Percentiles rank a stretch among this genome's conserved stretches.
Conservation (phyloP, 305 asterid genomes). For the Salvia sclarea region DNA sequence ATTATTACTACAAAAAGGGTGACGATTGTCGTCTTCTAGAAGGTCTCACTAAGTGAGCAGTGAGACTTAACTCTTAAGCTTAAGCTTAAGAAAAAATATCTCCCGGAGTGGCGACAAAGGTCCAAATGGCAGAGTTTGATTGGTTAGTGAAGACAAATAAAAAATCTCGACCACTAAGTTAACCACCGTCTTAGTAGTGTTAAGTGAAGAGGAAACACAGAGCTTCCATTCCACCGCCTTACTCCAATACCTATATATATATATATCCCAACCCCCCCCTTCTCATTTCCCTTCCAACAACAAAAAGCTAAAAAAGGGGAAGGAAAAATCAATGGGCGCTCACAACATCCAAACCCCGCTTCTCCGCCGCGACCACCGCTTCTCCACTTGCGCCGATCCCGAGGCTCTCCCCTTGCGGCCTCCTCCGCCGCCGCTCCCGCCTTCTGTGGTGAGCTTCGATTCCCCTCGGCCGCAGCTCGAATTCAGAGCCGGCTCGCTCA, state of each 20-base stretch:
- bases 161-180: too few species aligned
- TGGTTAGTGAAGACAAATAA: slow-evolving; percentile 18
- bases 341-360: slow-evolving; percentile 26
- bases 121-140: neutral
- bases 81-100: too few species aligned
- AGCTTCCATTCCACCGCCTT: slow-evolving; percentile 57
- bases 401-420: neutral
- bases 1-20: too few species aligned
- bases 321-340: slow-evolving; percentile 40
- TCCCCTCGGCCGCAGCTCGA: slow-evolving; percentile 30
- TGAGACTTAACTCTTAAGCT: slow-evolving; percentile 23
- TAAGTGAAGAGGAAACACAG: neutral
- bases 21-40: too few species aligned
- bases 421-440: neutral
- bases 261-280: neutral
- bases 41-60: too few species aligned
- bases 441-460: slow-evolving; percentile 25
- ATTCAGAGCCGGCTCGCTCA: slow-evolving; percentile 12
- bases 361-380: neutral
- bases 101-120: too few species aligned
- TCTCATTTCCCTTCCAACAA: neutral
- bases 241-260: slow-evolving; percentile 41
- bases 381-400: neutral
- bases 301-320: neutral
- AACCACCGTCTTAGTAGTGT: too few species aligned